Percentiles rank a stretch among this genome's conserved stretches.
Evolutionary conservation across 495 filamentous ascomycete genomes (phyloP).

Genomic region (Talaromyces stipitatus): DNA sequence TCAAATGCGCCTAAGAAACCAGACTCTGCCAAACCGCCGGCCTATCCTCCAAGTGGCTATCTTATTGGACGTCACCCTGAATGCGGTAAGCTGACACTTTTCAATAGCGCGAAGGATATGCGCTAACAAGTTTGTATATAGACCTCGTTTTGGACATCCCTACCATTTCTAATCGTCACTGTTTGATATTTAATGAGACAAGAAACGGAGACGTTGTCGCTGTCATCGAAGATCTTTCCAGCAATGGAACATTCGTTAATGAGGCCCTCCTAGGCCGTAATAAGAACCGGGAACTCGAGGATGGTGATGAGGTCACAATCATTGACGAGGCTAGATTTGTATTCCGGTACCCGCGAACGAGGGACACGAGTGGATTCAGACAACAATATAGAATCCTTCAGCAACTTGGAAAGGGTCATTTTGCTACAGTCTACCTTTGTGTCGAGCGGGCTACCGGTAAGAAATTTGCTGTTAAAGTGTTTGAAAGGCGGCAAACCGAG

Average conservation of each 20-base stretch:
- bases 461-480: slow-evolving; percentile 88
- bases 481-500: slow-evolving; percentile 69
- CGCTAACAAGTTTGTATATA: slow-evolving; percentile 25
- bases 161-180: slow-evolving; percentile 94
- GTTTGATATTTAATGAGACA: slow-evolving; percentile 81
- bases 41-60: slow-evolving; percentile 70
- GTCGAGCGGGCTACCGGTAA: slow-evolving; percentile 76
- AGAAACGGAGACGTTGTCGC: slow-evolving; percentile 71
- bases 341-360: slow-evolving; percentile 78
- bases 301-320: slow-evolving; percentile 84
- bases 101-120: neutral
- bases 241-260: slow-evolving; percentile 95
- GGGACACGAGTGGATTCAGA: slow-evolving; percentile 66
- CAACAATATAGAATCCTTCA: slow-evolving; percentile 81
- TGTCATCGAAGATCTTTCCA: slow-evolving; percentile 86
- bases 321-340: slow-evolving; percentile 76
- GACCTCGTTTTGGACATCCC: slow-evolving; percentile 72
- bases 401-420: slow-evolving; percentile 92
- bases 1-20: slow-evolving; percentile 7
- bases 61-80: slow-evolving; percentile 89
- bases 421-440: slow-evolving; percentile 90
- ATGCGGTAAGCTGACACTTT: slow-evolving; percentile 58
- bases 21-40: slow-evolving; percentile 18
- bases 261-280: slow-evolving; percentile 87
- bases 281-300: slow-evolving; percentile 75